Evolutionary conservation across 768 basidiomycete genomes (phyloP).

Genomic region (Serpula lacrymans): DNA sequence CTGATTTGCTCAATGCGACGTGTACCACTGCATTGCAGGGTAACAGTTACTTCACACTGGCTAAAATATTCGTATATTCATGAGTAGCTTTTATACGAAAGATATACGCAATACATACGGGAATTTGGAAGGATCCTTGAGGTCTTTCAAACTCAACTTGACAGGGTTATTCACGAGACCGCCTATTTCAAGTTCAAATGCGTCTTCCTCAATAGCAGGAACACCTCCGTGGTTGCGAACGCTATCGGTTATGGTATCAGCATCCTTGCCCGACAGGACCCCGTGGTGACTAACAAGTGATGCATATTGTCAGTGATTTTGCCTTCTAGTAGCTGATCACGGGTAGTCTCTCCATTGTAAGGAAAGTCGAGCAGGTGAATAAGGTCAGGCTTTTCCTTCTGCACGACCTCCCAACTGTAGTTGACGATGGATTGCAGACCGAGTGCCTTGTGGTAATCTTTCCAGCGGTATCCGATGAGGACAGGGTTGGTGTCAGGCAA

Average conservation of each 20-base stretch:
- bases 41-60: conserved; percentile 47
- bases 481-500: conserved; percentile 50
- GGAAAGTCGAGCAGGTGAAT: conserved; percentile 54
- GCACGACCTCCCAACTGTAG: conserved; percentile 49
- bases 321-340: conserved; percentile 37
- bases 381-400: conserved; percentile 48
- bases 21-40: conserved; percentile 54
- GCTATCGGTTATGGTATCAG: conserved; percentile 11
- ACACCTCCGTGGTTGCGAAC: conserved; percentile 54
- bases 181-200: conserved; percentile 47
- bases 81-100: conserved; percentile 1
- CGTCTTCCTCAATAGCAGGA: conserved; percentile 45
- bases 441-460: conserved; percentile 48
- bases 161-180: conserved; percentile 46
- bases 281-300: conserved; percentile 42
- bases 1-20: conserved; percentile 50
- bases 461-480: conserved; percentile 48
- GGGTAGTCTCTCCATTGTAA: conserved; percentile 51
- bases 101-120: conserved; percentile 35
- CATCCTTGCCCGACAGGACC: background rate
- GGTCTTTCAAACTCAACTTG: conserved; percentile 43
- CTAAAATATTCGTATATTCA: conserved; percentile 18
- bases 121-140: conserved; percentile 44
- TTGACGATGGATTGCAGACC: conserved; percentile 45
- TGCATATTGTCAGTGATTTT: conserved; percentile 48